A percentile compares a stretch with the other conserved stretches of the same genome.
These are phyloP conservation scores for Lonicera japonica DNA, from an alignment of 129 eudicot species.

Conservation along the genomic window DNA sequence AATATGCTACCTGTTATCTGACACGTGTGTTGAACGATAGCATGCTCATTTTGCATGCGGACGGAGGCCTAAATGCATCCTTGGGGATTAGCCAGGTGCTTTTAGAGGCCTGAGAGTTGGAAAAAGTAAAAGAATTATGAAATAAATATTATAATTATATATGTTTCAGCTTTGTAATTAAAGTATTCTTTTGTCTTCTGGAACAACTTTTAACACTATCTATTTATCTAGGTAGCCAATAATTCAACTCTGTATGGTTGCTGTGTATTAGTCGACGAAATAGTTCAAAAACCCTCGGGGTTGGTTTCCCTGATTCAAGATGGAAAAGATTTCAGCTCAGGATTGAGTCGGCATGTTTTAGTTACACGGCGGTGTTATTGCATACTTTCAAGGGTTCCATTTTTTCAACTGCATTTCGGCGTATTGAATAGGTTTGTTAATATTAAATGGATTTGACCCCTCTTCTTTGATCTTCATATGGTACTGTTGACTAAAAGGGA, in stretches of 20 bases:
- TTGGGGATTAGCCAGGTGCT: too few species aligned
- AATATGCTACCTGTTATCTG: too few species aligned
- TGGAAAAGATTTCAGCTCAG: constrained; percentile 32
- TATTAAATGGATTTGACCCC: not conserved
- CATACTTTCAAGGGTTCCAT: constrained; percentile 89
- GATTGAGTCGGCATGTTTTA: constrained; percentile 64
- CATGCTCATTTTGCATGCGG: not conserved
- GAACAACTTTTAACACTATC: not conserved
- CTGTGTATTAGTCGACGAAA: constrained; percentile 93
- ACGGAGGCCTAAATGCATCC: too few species aligned
- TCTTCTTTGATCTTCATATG: not conserved
- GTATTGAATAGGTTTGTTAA: constrained; percentile 71
- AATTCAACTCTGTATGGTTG: constrained; percentile 91
- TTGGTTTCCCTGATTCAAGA: constrained; percentile 71
- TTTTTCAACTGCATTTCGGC: constrained; percentile 92
- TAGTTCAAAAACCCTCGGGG: constrained; percentile 80
- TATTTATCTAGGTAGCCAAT: constrained; percentile 72
- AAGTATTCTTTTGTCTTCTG: not conserved
- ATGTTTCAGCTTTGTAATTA: not conserved
- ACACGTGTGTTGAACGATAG: not conserved
- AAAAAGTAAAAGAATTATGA: too few species aligned
- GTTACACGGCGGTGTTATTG: constrained; percentile 95
- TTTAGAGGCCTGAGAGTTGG: too few species aligned
- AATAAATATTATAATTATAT: too few species aligned
- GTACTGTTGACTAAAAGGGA: constrained; percentile 9